These are phyloP conservation scores for Pythium phragmitis DNA, from an alignment of 352 stramenopile genomes.

Conservation along the genomic window DNA sequence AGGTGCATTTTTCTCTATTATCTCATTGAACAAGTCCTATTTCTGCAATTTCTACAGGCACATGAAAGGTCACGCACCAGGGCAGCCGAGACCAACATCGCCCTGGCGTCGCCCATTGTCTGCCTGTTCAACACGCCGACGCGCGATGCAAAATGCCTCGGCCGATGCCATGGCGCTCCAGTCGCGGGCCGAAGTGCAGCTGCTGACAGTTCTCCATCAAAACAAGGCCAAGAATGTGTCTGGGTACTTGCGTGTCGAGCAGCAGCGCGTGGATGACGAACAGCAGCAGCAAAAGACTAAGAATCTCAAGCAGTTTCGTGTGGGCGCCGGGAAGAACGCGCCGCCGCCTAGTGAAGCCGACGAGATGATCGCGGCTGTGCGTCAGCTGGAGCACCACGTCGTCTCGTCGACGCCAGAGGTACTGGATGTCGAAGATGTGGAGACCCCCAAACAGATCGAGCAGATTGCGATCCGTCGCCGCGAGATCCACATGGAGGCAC, in stretches of 20 bases:
- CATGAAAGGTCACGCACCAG: constrained; percentile 11
- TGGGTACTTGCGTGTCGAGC: constrained; percentile 43
- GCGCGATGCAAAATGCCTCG: constrained; percentile 13
- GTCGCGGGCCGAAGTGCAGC: constrained; percentile 51
- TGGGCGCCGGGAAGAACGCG: constrained; percentile 23
- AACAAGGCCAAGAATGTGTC: constrained; percentile 47
- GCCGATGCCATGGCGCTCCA: constrained; percentile 26
- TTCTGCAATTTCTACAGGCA: constrained; percentile 6
- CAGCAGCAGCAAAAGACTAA: constrained; percentile 15
- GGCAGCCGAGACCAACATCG: background rate
- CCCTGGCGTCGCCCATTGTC: too few species aligned
- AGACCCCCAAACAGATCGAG: constrained; percentile 44
- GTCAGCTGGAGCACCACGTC: constrained; percentile 50
- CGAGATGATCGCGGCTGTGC: constrained; percentile 48
- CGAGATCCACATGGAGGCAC: constrained; percentile 55
- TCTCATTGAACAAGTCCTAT: background rate
- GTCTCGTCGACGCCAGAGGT: constrained; percentile 21
- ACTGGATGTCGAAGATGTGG: constrained; percentile 1
- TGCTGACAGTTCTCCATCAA: constrained; percentile 47
- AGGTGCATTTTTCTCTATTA: constrained; percentile 1
- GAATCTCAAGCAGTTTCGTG: constrained; percentile 30
- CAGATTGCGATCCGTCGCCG: constrained; percentile 53
- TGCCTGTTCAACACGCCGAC: background rate
- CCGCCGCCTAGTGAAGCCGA: constrained; percentile 37
- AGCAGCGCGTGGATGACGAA: constrained; percentile 32